phyloP scores from a whole-genome alignment of 495 filamentous ascomycete species.

The Haplographium delicatum region DNA sequence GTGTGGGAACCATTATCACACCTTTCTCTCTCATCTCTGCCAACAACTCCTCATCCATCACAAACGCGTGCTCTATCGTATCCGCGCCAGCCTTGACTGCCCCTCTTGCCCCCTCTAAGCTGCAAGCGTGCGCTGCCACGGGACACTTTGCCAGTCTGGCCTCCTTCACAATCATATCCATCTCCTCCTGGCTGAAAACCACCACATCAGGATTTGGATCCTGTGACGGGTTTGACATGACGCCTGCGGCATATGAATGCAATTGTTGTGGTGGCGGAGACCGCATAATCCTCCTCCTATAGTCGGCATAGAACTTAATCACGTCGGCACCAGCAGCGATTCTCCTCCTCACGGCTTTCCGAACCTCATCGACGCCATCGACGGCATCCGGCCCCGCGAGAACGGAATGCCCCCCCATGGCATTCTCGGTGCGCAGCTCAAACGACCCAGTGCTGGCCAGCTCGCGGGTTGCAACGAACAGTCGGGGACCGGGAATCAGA shows the following conservation, averaged over 20 bases:
- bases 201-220: background rate
- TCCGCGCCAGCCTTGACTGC: background rate
- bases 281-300: background rate
- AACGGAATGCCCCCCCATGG: background rate
- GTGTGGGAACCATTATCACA: background rate
- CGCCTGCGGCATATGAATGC: background rate
- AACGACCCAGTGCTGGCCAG: background rate
- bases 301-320: background rate
- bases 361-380: background rate
- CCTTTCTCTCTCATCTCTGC: background rate
- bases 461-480: background rate
- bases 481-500: background rate
- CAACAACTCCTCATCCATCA: background rate
- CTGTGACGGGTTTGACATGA: background rate
- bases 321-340: background rate
- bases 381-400: background rate
- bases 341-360: background rate
- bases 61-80: background rate
- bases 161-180: background rate
- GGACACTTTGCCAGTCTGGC: background rate
- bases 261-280: too few relatives aligned
- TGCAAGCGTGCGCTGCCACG: background rate
- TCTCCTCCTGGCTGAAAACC: background rate
- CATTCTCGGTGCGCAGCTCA: background rate
- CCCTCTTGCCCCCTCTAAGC: background rate